Conservation (phyloP, 257 asterid species). For the Cruciata laevipes region DNA sequence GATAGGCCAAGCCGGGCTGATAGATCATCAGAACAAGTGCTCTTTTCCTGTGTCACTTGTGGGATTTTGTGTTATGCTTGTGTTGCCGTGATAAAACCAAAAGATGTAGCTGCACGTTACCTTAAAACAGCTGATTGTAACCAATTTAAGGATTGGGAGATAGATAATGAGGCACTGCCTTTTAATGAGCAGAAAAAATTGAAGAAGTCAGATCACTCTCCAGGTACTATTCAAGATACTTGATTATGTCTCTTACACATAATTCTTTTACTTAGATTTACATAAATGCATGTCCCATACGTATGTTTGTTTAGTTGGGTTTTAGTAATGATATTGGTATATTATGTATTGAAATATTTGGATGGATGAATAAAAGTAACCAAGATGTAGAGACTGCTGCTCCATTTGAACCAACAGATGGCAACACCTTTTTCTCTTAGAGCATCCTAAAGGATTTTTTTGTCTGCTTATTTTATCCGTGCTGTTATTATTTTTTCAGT, state of each 20-base stretch:
- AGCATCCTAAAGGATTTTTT: neutral
- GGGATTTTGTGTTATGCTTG: slow-evolving; percentile 94
- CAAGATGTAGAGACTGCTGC: slow-evolving; percentile 32
- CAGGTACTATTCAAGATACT: slow-evolving; percentile 39
- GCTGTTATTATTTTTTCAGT: neutral
- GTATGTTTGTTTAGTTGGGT: neutral
- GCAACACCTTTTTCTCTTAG: neutral
- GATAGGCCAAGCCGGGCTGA: slow-evolving; percentile 45
- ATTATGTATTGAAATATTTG: slow-evolving; percentile 33
- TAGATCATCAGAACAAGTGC: slow-evolving; percentile 51
- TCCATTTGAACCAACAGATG: slow-evolving; percentile 27
- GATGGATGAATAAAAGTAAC: slow-evolving; percentile 31
- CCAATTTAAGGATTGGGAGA: slow-evolving; percentile 43
- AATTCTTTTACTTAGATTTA: too few relatives aligned
- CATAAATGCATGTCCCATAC: neutral
- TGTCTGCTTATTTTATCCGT: neutral
- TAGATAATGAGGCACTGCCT: slow-evolving; percentile 25
- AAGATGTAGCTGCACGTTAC: slow-evolving; percentile 55
- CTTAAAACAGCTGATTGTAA: slow-evolving; percentile 69
- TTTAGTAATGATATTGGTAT: slow-evolving; percentile 1
- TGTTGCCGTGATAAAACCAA: slow-evolving; percentile 83
- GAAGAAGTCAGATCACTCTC: slow-evolving; percentile 24
- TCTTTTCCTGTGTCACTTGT: slow-evolving; percentile 93
- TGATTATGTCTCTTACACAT: too few relatives aligned
- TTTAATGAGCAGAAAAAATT: slow-evolving; percentile 29